Evolutionary conservation across 768 basidiomycete species (phyloP).

Genomic region (Thelephora ganbajun): DNA sequence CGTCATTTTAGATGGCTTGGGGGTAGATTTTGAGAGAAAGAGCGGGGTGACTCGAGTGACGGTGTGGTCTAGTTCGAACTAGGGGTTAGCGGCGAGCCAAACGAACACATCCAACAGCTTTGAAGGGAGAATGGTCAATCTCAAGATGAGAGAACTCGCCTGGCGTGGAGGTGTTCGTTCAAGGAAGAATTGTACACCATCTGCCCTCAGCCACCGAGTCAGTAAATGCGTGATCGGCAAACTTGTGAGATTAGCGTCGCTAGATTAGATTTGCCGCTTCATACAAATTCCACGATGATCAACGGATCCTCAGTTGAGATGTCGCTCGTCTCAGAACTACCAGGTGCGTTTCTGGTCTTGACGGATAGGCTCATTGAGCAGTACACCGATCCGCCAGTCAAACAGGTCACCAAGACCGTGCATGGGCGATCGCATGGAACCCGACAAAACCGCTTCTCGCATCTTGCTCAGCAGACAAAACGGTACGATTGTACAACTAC

Average conservation of each 20-base stretch:
- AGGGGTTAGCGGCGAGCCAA: background rate
- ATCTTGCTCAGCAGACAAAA: constrained; percentile 91
- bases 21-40: background rate
- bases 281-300: background rate
- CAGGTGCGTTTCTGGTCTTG: background rate
- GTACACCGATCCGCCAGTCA: background rate
- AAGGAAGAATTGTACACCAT: background rate
- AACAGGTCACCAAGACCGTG: constrained; percentile 67
- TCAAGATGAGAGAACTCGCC: background rate
- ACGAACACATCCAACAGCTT: background rate
- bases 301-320: background rate
- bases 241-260: background rate
- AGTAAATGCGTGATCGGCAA: background rate
- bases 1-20: constrained; percentile 26
- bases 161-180: too few species aligned
- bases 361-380: background rate
- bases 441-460: constrained; percentile 69
- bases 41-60: background rate
- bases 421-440: constrained; percentile 87
- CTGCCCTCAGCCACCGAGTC: background rate
- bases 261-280: too few species aligned
- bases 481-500: constrained; percentile 77
- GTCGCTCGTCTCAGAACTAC: background rate
- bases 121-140: background rate
- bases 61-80: background rate